These are phyloP conservation scores for Pseudoperonospora humuli DNA, from an alignment of 352 stramenopile genomes.

Conservation along the genomic window DNA sequence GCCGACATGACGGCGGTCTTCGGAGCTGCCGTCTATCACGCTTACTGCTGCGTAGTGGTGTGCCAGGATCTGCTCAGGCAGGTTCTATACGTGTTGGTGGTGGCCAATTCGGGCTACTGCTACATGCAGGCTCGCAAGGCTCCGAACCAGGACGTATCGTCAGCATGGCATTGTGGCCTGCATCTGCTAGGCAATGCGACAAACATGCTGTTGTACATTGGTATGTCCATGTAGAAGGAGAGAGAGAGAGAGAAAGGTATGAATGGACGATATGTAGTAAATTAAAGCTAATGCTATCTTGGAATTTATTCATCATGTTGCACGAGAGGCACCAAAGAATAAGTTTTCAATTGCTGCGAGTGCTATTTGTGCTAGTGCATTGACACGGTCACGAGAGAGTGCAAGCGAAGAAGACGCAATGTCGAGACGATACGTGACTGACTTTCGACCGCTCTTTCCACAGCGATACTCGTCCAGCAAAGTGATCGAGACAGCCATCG, in stretches of 20 bases:
- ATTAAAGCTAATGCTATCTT: background rate
- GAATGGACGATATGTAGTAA: background rate
- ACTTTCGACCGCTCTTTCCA: conserved; percentile 35
- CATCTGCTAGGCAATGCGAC: conserved; percentile 68
- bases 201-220: conserved; percentile 72
- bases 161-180: conserved; percentile 70
- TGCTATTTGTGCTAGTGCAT: conserved; percentile 29
- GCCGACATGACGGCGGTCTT: conserved; percentile 64
- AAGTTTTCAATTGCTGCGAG: conserved; percentile 43
- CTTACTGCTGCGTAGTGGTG: conserved; percentile 53
- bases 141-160: conserved; percentile 55
- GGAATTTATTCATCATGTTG: conserved; percentile 13
- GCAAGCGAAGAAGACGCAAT: conserved; percentile 31
- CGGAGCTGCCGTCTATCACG: conserved; percentile 47
- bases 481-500: conserved; percentile 27
- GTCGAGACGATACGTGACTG: conserved; percentile 52
- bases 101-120: conserved; percentile 65
- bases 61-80: conserved; percentile 53
- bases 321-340: conserved; percentile 42
- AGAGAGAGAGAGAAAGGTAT: conserved; percentile 1
- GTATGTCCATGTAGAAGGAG: conserved; percentile 36
- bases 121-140: conserved; percentile 58
- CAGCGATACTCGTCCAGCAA: conserved; percentile 60
- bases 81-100: conserved; percentile 47
- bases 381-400: conserved; percentile 45